Percentiles rank a stretch among this genome's conserved stretches.
Conservation (phyloP, 148 eudicot species). For the Spergularia bocconei region DNA sequence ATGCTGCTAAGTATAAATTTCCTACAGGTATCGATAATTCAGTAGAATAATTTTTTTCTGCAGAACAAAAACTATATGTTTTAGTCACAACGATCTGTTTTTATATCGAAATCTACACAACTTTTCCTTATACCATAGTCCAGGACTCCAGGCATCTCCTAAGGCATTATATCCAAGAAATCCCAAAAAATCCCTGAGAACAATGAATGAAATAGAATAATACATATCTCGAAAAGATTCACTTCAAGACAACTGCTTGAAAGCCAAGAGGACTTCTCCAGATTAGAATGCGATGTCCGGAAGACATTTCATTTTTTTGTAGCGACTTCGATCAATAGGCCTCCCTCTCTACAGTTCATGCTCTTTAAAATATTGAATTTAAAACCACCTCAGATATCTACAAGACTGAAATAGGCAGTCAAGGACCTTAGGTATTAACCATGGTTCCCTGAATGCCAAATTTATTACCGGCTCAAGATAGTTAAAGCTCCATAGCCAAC, state of each 20-base stretch:
- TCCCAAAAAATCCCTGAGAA: background rate
- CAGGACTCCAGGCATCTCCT: background rate
- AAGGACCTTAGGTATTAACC: background rate
- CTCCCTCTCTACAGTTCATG: background rate
- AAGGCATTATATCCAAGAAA: background rate
- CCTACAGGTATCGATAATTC: conserved; percentile 6
- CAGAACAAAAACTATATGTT: background rate
- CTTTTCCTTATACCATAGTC: background rate
- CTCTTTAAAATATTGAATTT: background rate
- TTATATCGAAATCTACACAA: background rate
- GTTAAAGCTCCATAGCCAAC: conserved; percentile 4
- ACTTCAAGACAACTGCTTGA: no score
- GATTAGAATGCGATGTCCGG: no score
- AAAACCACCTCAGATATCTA: background rate
- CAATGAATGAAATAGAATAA: no score
- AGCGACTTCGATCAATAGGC: background rate
- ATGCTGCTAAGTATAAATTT: background rate
- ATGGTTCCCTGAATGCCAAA: background rate
- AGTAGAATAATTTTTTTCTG: background rate
- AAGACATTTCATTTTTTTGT: no score
- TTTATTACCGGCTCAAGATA: background rate
- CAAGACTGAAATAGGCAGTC: background rate
- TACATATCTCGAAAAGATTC: no score
- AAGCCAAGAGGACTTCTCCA: no score
- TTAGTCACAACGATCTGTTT: background rate